A percentile compares a stretch with the other conserved stretches of the same genome.
Conservation (phyloP, 1,284 basidiomycete species). For the Austroboletus novae-zelandiae region DNA sequence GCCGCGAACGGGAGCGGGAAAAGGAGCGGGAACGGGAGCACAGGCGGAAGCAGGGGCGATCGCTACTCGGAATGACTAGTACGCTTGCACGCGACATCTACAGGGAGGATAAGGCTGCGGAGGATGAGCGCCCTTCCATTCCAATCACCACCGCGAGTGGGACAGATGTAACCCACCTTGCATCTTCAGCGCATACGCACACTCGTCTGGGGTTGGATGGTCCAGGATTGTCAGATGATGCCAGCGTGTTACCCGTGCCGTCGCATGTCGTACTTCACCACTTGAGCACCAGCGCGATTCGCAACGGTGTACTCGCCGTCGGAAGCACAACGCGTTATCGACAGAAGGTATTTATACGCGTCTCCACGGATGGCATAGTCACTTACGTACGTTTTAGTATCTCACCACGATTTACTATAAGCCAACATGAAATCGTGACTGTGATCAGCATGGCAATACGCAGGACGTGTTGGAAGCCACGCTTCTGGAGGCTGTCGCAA, state of each 20-base stretch:
- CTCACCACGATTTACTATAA: constrained; percentile 61
- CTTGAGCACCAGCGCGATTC: constrained; percentile 93
- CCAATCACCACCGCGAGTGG: constrained; percentile 38
- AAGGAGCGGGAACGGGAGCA: constrained; percentile 33
- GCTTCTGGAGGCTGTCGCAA: constrained; percentile 9
- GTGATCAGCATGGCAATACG: constrained; percentile 16
- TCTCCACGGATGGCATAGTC: neutral
- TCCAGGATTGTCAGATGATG: constrained; percentile 75
- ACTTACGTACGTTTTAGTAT: constrained; percentile 37
- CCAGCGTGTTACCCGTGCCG: constrained; percentile 89
- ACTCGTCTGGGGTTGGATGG: constrained; percentile 37
- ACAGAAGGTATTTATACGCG: constrained; percentile 67
- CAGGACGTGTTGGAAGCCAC: constrained; percentile 27
- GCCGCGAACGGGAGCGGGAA: constrained; percentile 35
- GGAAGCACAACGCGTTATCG: constrained; percentile 92
- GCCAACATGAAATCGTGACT: constrained; percentile 38
- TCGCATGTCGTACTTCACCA: constrained; percentile 96
- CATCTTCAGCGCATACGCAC: constrained; percentile 15
- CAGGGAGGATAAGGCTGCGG: constrained; percentile 26
- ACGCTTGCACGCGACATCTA: constrained; percentile 26
- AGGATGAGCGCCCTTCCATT: constrained; percentile 22
- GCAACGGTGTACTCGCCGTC: constrained; percentile 91
- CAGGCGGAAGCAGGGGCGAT: constrained; percentile 31
- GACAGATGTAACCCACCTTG: constrained; percentile 34
- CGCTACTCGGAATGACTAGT: constrained; percentile 31